Percentiles rank a stretch among this genome's conserved stretches.
Evolutionary conservation across 1,284 basidiomycete species (phyloP).

Genomic region (Quambalaria eucalypti): DNA sequence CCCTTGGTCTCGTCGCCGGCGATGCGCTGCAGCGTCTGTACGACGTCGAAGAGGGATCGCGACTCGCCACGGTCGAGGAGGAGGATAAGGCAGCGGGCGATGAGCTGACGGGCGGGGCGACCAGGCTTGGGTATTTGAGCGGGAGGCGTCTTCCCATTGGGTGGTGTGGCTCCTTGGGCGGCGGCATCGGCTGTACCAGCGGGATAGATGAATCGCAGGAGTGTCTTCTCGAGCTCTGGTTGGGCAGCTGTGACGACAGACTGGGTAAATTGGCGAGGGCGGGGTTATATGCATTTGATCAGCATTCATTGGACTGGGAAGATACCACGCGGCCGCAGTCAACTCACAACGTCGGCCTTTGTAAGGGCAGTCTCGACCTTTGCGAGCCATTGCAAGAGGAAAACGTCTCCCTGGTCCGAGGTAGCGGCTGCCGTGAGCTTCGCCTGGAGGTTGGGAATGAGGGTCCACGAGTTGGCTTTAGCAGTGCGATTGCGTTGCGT

Average conservation of each 20-base stretch:
- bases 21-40: slow-evolving; percentile 50
- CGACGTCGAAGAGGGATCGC: slow-evolving; percentile 72
- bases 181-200: background rate
- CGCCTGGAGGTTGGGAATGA: slow-evolving; percentile 2
- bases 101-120: slow-evolving; percentile 69
- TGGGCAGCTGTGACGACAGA: background rate
- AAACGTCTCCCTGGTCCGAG: slow-evolving; percentile 68
- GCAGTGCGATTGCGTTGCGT: background rate
- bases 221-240: slow-evolving; percentile 1
- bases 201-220: background rate
- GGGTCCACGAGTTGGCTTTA: background rate
- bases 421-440: slow-evolving; percentile 48
- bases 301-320: background rate
- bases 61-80: slow-evolving; percentile 71
- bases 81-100: slow-evolving; percentile 66
- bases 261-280: background rate
- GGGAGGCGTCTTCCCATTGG: slow-evolving; percentile 4
- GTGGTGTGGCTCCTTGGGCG: background rate
- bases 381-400: slow-evolving; percentile 71
- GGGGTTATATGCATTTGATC: no score
- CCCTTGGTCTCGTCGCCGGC: slow-evolving; percentile 24
- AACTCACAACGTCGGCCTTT: slow-evolving; percentile 24
- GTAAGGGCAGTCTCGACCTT: slow-evolving; percentile 58
- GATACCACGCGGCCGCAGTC: background rate
- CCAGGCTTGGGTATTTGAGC: slow-evolving; percentile 55